A percentile compares a stretch with the other conserved stretches of the same genome.
Conservation (phyloP, 2,329 filamentous ascomycete genomes). For the Aspergillus pseudoterreus region DNA sequence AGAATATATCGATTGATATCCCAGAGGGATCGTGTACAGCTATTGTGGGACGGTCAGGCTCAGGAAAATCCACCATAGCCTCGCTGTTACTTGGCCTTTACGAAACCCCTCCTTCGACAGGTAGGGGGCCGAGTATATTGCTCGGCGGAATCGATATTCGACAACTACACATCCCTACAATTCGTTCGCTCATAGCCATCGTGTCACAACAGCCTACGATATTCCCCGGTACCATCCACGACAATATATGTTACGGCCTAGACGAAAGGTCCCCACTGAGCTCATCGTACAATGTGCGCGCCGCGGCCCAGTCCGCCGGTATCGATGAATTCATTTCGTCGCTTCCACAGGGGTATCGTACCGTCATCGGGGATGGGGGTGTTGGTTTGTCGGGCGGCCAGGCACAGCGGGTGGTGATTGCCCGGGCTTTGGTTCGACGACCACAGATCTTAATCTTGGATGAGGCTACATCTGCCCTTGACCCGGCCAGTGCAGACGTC, state of each 20-base stretch:
- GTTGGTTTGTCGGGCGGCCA: slow-evolving; percentile 75
- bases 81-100: slow-evolving; percentile 73
- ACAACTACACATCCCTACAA: slow-evolving; percentile 55
- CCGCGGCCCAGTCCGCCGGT: slow-evolving; percentile 54
- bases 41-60: slow-evolving; percentile 79
- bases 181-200: slow-evolving; percentile 61
- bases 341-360: slow-evolving; percentile 68
- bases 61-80: slow-evolving; percentile 85
- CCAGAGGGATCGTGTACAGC: slow-evolving; percentile 63
- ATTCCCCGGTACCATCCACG: slow-evolving; percentile 40
- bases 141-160: slow-evolving; percentile 53
- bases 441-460: slow-evolving; percentile 77
- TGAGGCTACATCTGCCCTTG: slow-evolving; percentile 80
- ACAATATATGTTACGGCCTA: slow-evolving; percentile 71
- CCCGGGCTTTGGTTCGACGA: slow-evolving; percentile 68
- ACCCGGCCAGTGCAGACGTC: slow-evolving; percentile 61
- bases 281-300: slow-evolving; percentile 46
- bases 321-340: slow-evolving; percentile 74
- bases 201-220: slow-evolving; percentile 63
- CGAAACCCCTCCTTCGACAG: slow-evolving; percentile 27
- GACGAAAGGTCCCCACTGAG: slow-evolving; percentile 51
- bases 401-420: slow-evolving; percentile 75
- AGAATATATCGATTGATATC: slow-evolving; percentile 64
- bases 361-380: slow-evolving; percentile 72
- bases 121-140: slow-evolving; percentile 45